phyloP scores from a whole-genome alignment of 768 basidiomycete genomes.

The Leccinum ochraceum region DNA sequence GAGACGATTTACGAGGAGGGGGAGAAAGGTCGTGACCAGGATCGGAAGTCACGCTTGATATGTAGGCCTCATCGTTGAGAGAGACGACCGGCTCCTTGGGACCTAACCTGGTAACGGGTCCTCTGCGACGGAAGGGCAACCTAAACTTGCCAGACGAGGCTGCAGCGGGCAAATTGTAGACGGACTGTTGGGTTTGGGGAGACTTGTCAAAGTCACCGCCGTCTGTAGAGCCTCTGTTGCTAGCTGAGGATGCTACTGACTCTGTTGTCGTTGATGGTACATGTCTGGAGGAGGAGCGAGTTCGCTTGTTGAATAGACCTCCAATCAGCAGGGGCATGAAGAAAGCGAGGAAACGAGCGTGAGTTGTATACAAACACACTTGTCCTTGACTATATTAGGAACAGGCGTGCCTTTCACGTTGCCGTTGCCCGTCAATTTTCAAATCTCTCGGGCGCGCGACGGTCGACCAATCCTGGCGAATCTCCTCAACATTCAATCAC shows the following conservation, averaged over 20 bases:
- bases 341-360: neutral
- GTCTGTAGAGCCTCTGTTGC: conserved; percentile 30
- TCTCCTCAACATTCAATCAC: too few species aligned
- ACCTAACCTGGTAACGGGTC: conserved; percentile 16
- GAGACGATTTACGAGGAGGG: conserved; percentile 62
- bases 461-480: too few species aligned
- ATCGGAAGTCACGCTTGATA: conserved; percentile 45
- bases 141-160: conserved; percentile 46
- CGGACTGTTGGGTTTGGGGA: neutral
- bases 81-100: conserved; percentile 15
- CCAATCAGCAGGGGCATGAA: conserved; percentile 32
- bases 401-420: neutral
- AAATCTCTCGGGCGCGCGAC: too few species aligned
- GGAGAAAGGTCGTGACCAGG: conserved; percentile 47
- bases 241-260: conserved; percentile 18
- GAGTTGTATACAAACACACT: too few species aligned
- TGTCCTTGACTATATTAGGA: too few species aligned
- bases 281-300: neutral
- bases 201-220: conserved; percentile 34
- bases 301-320: conserved; percentile 30
- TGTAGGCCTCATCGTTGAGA: conserved; percentile 30
- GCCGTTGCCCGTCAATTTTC: neutral
- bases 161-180: conserved; percentile 27
- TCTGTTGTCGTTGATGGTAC: conserved; percentile 6
- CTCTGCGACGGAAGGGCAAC: conserved; percentile 45